Evolutionary conservation across 1,284 basidiomycete genomes (phyloP).

Genomic region (Ustilago cynodontis): DNA sequence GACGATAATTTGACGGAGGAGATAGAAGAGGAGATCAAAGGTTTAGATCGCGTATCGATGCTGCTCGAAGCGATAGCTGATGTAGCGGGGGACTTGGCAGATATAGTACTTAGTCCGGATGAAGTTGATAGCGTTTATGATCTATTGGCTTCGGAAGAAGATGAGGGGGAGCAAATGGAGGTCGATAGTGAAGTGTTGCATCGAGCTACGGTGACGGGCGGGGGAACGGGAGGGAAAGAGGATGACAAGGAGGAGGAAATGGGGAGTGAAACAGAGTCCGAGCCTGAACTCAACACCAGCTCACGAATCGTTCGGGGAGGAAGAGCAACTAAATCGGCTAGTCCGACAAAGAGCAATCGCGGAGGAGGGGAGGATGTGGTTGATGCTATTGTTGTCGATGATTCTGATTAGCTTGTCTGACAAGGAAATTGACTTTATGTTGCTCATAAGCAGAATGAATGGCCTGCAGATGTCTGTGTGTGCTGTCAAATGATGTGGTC

Average conservation of each 20-base stretch:
- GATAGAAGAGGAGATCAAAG: constrained; percentile 12
- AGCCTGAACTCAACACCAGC: constrained; percentile 32
- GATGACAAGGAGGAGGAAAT: constrained; percentile 1
- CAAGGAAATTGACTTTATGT: neutral
- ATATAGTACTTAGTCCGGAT: constrained; percentile 59
- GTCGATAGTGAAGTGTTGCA: constrained; percentile 14
- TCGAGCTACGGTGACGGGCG: neutral
- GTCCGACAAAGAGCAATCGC: neutral
- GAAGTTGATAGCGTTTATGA: constrained; percentile 63
- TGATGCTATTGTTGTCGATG: constrained; percentile 41
- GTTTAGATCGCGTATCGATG: constrained; percentile 33
- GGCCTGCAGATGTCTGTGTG: neutral
- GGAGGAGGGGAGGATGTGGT: neutral
- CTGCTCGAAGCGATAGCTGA: constrained; percentile 56
- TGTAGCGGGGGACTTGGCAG: constrained; percentile 58
- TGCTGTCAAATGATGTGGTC: neutral
- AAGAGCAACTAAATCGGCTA: neutral
- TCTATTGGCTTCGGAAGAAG: constrained; percentile 41
- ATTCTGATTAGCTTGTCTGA: constrained; percentile 28
- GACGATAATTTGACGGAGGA: constrained; percentile 14
- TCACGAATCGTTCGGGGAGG: too few species aligned
- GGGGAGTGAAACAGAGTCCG: constrained; percentile 42
- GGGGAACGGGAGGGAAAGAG: neutral
- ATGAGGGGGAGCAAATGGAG: constrained; percentile 28
- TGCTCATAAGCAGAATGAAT: neutral